A percentile compares a stretch with the other conserved stretches of the same genome.
These are phyloP conservation scores for Metschnikowia continentalis DNA, from an alignment of 805 yeast genomes.

Conservation along the genomic window DNA sequence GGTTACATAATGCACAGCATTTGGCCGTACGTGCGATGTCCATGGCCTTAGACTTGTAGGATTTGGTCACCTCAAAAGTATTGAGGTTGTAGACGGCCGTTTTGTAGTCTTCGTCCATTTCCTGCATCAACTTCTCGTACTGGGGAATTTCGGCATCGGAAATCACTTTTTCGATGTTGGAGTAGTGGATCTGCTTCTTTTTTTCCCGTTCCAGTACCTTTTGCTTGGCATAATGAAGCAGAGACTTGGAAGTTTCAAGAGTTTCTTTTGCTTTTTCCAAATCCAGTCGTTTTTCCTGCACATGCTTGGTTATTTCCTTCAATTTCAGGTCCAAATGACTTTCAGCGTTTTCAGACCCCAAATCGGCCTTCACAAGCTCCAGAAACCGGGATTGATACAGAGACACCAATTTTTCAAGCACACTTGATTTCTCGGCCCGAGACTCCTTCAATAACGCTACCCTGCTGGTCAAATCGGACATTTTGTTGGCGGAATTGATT, in stretches of 20 bases:
- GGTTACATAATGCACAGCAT: conserved; percentile 68
- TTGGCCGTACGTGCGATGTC: conserved; percentile 53
- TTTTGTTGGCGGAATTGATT: conserved; percentile 49
- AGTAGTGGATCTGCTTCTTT: conserved; percentile 5
- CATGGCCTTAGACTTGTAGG: conserved; percentile 68
- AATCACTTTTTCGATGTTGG: conserved; percentile 23
- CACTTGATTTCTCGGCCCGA: conserved; percentile 24
- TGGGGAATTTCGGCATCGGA: conserved; percentile 41
- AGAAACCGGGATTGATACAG: conserved; percentile 21
- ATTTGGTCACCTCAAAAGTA: conserved; percentile 62
- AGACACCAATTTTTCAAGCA: conserved; percentile 24
- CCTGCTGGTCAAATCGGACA: conserved; percentile 56
- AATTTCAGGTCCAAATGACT: conserved; percentile 6
- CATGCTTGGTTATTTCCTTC: background rate
- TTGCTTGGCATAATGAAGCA: background rate
- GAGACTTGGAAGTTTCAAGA: background rate
- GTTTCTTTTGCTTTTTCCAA: background rate
- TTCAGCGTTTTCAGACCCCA: conserved; percentile 17
- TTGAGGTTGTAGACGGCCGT: conserved; percentile 62
- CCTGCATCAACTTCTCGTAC: conserved; percentile 48
- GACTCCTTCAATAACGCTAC: conserved; percentile 44
- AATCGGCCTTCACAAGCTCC: conserved; percentile 11
- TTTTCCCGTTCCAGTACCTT: conserved; percentile 3
- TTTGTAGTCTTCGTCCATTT: conserved; percentile 59
- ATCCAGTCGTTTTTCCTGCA: background rate